Conservation (phyloP, 2,329 filamentous ascomycete species). For the Truncatella angustata region DNA sequence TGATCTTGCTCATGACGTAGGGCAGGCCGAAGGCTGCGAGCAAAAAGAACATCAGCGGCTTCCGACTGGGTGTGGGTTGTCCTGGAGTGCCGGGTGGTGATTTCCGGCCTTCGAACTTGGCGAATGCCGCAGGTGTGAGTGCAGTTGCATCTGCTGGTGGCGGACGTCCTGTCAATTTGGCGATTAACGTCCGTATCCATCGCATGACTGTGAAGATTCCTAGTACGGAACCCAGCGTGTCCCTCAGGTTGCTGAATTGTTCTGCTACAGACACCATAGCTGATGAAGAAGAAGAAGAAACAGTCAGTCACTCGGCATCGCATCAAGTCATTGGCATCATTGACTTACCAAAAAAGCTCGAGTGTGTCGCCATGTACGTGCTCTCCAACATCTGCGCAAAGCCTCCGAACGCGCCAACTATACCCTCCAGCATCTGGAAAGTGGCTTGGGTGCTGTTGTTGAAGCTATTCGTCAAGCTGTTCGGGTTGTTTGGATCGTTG, state of each 20-base stretch:
- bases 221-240: conserved; percentile 88
- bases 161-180: conserved; percentile 88
- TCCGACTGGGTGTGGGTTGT: conserved; percentile 77
- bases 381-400: conserved; percentile 99
- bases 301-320: not conserved
- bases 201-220: conserved; percentile 95
- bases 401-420: conserved; percentile 93
- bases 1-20: conserved; percentile 96
- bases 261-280: conserved; percentile 98
- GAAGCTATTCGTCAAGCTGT: conserved; percentile 93
- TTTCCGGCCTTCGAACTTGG: conserved; percentile 75
- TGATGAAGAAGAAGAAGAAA: conserved; percentile 30
- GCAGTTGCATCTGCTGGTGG: conserved; percentile 83
- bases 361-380: conserved; percentile 99
- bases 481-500: conserved; percentile 77
- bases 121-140: conserved; percentile 88
- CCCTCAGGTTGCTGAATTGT: conserved; percentile 89
- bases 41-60: conserved; percentile 94
- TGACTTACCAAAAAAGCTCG: conserved; percentile 88
- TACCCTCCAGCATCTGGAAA: conserved; percentile 96
- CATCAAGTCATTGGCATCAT: not conserved
- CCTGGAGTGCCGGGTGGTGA: conserved; percentile 54
- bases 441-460: conserved; percentile 93
- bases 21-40: conserved; percentile 92
- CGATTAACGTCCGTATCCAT: conserved; percentile 88